phyloP scores from a whole-genome alignment of 176 grass and related monocot species.

The Elaeis guineensis region DNA sequence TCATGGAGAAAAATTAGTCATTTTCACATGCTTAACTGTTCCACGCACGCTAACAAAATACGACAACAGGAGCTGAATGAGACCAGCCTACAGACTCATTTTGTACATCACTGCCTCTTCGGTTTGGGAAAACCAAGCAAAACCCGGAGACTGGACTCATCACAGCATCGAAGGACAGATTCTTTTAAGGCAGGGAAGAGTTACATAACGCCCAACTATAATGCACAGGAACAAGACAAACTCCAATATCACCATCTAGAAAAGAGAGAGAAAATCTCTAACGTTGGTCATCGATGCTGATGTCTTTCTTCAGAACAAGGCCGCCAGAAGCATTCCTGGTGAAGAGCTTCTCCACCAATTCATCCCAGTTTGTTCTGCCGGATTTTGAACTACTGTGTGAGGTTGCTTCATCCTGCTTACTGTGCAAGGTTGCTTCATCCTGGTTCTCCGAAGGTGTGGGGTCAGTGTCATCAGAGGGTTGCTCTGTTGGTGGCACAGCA shows the following conservation, averaged over 20 bases:
- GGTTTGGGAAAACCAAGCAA: too few relatives aligned
- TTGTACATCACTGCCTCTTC: too few relatives aligned
- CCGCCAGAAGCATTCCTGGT: slow-evolving; percentile 51
- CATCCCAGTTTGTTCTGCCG: slow-evolving; percentile 68
- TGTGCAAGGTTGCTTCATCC: slow-evolving; percentile 9
- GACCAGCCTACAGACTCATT: too few relatives aligned
- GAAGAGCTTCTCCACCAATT: slow-evolving; percentile 68
- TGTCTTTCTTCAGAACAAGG: slow-evolving; percentile 65
- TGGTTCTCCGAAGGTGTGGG: slow-evolving; percentile 7
- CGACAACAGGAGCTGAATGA: too few relatives aligned
- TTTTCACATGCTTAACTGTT: too few relatives aligned
- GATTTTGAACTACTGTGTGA: slow-evolving; percentile 24
- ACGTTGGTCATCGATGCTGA: slow-evolving; percentile 23
- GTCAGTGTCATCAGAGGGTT: slow-evolving; percentile 12
- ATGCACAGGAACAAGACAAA: slow-evolving; percentile 5
- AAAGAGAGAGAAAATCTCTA: not conserved
- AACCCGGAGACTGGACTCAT: too few relatives aligned
- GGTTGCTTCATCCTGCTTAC: slow-evolving; percentile 4
- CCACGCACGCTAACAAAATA: too few relatives aligned
- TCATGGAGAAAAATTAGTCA: too few relatives aligned
- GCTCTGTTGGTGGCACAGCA: slow-evolving; percentile 34
- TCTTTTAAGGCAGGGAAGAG: too few relatives aligned
- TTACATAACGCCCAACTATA: not conserved
- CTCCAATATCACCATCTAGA: slow-evolving; percentile 10
- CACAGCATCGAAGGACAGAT: too few relatives aligned